Evolutionary conservation across 2,329 filamentous ascomycete genomes (phyloP).

Genomic region (Monosporascus sp.): DNA sequence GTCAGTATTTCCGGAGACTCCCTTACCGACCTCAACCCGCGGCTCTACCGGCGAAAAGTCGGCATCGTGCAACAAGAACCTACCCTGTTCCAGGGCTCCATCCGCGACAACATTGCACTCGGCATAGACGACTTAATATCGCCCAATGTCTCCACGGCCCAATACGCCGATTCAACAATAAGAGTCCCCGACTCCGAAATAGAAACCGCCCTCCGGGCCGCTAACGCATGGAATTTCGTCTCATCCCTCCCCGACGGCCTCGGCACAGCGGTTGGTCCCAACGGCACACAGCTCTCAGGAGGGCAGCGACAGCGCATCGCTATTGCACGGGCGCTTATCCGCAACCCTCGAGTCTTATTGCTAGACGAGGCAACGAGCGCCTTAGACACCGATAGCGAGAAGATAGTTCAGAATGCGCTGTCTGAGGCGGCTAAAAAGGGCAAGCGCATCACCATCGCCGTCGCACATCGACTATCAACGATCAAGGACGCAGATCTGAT

Average conservation of each 20-base stretch:
- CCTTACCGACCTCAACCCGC: slow-evolving; percentile 36
- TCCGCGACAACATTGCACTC: slow-evolving; percentile 34
- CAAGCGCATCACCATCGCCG: slow-evolving; percentile 16
- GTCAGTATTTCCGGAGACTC: slow-evolving; percentile 42
- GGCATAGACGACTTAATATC: not conserved
- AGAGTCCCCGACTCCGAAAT: slow-evolving; percentile 3
- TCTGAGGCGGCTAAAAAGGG: not conserved
- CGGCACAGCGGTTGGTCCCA: slow-evolving; percentile 36
- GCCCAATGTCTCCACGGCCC: no score
- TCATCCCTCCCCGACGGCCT: slow-evolving; percentile 42
- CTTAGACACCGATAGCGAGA: slow-evolving; percentile 9
- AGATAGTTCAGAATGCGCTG: slow-evolving; percentile 9
- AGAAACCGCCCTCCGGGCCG: slow-evolving; percentile 7
- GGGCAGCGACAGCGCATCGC: slow-evolving; percentile 42
- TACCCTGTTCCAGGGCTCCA: slow-evolving; percentile 42
- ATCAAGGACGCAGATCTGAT: slow-evolving; percentile 44
- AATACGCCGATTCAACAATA: not conserved
- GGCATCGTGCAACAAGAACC: slow-evolving; percentile 56
- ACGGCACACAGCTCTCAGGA: slow-evolving; percentile 36
- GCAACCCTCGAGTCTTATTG: slow-evolving; percentile 35
- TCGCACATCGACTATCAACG: slow-evolving; percentile 21
- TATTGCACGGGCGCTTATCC: slow-evolving; percentile 38
- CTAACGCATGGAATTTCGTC: slow-evolving; percentile 38
- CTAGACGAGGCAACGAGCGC: slow-evolving; percentile 33
- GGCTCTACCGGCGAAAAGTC: slow-evolving; percentile 46